Percentiles rank a stretch among this genome's conserved stretches.
These are phyloP conservation scores for Candida caryicola DNA, from an alignment of 805 yeast genomes.

Conservation along the genomic window DNA sequence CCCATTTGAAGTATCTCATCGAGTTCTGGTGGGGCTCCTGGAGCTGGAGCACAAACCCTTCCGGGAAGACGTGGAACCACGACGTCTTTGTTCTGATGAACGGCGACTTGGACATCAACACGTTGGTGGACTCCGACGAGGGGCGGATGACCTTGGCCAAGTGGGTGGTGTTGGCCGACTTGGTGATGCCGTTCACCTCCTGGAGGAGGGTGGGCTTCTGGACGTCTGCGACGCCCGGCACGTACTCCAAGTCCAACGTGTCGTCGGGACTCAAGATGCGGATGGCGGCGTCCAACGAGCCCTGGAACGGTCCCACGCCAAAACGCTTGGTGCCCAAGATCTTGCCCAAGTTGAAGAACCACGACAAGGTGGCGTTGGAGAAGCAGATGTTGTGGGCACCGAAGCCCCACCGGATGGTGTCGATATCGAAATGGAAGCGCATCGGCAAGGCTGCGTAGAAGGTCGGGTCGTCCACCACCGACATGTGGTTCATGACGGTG, in stretches of 20 bases:
- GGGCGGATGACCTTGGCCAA: constrained; percentile 26
- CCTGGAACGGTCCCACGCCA: constrained; percentile 92
- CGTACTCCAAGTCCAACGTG: constrained; percentile 47
- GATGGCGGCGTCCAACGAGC: constrained; percentile 82
- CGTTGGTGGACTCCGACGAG: constrained; percentile 25
- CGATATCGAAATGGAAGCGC: constrained; percentile 58
- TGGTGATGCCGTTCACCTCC: constrained; percentile 27
- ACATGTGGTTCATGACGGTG: constrained; percentile 92
- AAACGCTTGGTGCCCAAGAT: constrained; percentile 83
- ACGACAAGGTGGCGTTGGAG: constrained; percentile 45
- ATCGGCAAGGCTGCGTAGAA: constrained; percentile 84
- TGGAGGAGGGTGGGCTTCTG: constrained; percentile 37
- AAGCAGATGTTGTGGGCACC: constrained; percentile 94
- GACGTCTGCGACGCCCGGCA: constrained; percentile 27
- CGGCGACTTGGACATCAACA: constrained; percentile 41
- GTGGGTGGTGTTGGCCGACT: constrained; percentile 9
- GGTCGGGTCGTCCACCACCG: constrained; percentile 87
- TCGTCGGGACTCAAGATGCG: constrained; percentile 77
- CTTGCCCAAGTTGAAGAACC: constrained; percentile 84
- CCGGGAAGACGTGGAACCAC: constrained; percentile 96
- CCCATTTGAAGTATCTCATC: constrained; percentile 96
- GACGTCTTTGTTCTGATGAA: constrained; percentile 62
- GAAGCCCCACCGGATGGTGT: constrained; percentile 84
- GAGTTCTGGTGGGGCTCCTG: constrained; percentile 78
- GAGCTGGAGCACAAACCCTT: constrained; percentile 86